These are phyloP conservation scores for Diaporthe amygdali DNA, from an alignment of 2,329 filamentous ascomycete species.

Conservation along the genomic window DNA sequence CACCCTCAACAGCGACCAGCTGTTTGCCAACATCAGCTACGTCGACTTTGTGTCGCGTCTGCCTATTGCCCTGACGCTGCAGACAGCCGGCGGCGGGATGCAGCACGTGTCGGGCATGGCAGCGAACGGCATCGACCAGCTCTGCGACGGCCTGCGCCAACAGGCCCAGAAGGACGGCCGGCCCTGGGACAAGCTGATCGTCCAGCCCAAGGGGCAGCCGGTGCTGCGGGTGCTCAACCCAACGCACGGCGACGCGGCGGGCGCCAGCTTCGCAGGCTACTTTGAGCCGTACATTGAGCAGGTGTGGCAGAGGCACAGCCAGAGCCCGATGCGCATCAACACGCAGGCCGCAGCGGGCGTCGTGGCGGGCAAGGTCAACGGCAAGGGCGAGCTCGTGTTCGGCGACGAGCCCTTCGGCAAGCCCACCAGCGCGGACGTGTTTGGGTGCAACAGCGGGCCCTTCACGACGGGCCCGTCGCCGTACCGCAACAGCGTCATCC, in stretches of 20 bases:
- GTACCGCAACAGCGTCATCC: constrained; percentile 51
- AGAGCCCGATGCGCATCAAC: constrained; percentile 58
- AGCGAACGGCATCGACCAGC: constrained; percentile 57
- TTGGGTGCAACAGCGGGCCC: constrained; percentile 68
- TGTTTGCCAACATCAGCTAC: constrained; percentile 69
- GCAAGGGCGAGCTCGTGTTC: constrained; percentile 43
- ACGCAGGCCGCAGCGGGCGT: constrained; percentile 67
- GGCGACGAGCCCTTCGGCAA: constrained; percentile 53
- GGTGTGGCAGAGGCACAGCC: constrained; percentile 45
- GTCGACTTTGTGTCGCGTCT: constrained; percentile 68
- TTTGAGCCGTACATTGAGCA: constrained; percentile 47
- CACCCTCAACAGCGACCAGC: constrained; percentile 60
- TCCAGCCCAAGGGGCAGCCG: constrained; percentile 34
- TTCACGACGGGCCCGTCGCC: constrained; percentile 52
- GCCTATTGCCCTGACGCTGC: constrained; percentile 58
- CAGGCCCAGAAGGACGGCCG: constrained; percentile 62
- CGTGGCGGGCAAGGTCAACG: constrained; percentile 53
- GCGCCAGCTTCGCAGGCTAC: constrained; percentile 50
- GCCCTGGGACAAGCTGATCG: constrained; percentile 65
- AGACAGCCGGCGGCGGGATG: constrained; percentile 44
- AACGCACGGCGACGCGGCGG: constrained; percentile 47
- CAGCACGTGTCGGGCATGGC: constrained; percentile 64
- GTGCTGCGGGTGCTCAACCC: constrained; percentile 49
- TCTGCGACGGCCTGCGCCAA: constrained; percentile 58
- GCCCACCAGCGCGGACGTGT: constrained; percentile 67